Base-by-base conservation (phyloP, 345 rosid genomes). In the Lepidium africanum region DNA sequence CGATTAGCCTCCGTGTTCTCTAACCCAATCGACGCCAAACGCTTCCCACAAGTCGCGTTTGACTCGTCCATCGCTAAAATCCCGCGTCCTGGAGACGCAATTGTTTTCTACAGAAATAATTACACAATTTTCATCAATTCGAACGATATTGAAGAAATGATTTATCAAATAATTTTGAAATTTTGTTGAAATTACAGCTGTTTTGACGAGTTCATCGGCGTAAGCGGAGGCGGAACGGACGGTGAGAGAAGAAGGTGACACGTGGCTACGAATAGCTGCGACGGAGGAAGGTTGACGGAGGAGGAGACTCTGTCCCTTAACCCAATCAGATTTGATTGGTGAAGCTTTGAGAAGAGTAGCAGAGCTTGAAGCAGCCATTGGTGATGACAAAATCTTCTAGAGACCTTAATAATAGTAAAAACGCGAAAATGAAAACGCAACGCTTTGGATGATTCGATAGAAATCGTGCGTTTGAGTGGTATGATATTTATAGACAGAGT, bases 1-100 rank as follows among this genome's bases (percentile, higher is more conserved):
- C 97, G 91, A 84, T 92, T 92, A 59, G 90, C 93, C 86, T 90
- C 97, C 0, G 96, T 90, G 90, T 90, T 92, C 86, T 92, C 96
- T 48, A 88, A 73, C 76, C 98, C 97, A 5, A 90, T 90, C 0
- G 98, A 90, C 7, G 87, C 97, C 35, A 92, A 83, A 53, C 98
- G 85, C 72, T 90, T 92, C 67, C 98, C 98, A 35, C 96, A 93
- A 65, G 98, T 93, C 59, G 97, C 97, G 65, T 90, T 90, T 0
- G 97, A 93, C 81, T 93, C 98, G 10, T 93, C 97, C 98, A 93
- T 92, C 63, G 98, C 97, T 87, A 92, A 72, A 46, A 92, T 92
- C 47, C 98, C 96, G 53, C 91, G 89, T 23, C 98, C 96, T 0
- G 97, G 98, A 1, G 98, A 88, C 51, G 98, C 96, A 51, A 92